phyloP scores from a whole-genome alignment of 2,329 filamentous ascomycete species.

The Ustulina deusta region DNA sequence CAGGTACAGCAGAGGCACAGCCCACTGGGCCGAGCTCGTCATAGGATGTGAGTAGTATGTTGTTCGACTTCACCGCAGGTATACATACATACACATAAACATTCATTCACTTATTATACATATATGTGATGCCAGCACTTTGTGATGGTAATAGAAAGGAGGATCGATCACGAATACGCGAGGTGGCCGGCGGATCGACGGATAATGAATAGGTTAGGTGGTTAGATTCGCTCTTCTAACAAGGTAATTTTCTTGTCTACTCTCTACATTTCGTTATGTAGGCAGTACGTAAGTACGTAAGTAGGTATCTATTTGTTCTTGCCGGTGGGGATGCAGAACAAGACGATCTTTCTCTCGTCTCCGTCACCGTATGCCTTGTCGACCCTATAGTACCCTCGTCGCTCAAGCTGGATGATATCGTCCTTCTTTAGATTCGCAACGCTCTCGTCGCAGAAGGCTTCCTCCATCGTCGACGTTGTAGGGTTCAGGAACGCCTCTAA shows the following conservation, averaged over 20 bases:
- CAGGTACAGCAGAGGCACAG: slow-evolving; percentile 22
- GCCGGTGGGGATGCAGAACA: slow-evolving; percentile 70
- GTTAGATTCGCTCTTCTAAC: slow-evolving; percentile 6
- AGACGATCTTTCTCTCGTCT: slow-evolving; percentile 65
- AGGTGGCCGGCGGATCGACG: neutral
- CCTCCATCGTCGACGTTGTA: slow-evolving; percentile 78
- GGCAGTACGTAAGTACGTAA: neutral
- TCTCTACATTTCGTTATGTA: slow-evolving; percentile 18
- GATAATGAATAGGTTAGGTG: no score
- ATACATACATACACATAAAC: neutral
- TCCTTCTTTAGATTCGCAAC: slow-evolving; percentile 82
- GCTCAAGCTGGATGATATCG: slow-evolving; percentile 95
- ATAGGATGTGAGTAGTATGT: neutral
- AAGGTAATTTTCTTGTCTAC: slow-evolving; percentile 4
- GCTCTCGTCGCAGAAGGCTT: slow-evolving; percentile 84
- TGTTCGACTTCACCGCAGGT: neutral
- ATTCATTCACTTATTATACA: neutral
- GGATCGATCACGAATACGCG: neutral
- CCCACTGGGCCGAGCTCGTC: slow-evolving; percentile 6
- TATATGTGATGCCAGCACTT: neutral
- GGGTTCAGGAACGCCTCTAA: slow-evolving; percentile 86
- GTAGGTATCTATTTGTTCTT: slow-evolving; percentile 60
- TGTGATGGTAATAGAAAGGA: neutral
- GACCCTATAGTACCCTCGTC: slow-evolving; percentile 90
- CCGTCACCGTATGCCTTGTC: slow-evolving; percentile 72